These are phyloP conservation scores for Trichoderma sp. DNA, from an alignment of 2,329 filamentous ascomycete genomes.

Conservation along the genomic window DNA sequence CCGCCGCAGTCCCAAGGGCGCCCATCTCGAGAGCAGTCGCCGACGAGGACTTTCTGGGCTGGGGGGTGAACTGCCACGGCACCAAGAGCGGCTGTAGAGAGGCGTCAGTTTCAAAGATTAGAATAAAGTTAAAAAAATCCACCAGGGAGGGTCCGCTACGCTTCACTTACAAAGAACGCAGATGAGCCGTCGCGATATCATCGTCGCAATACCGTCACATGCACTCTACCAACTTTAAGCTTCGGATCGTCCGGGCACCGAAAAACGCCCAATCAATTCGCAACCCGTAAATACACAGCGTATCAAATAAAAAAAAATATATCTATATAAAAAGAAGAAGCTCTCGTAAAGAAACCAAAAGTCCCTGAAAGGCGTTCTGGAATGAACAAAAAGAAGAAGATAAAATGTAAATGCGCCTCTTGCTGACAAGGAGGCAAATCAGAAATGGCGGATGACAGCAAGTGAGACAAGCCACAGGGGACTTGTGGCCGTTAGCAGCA, in stretches of 20 bases:
- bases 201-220: background rate
- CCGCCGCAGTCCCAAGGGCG: background rate
- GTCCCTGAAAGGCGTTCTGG: too few species aligned
- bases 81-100: background rate
- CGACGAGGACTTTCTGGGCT: background rate
- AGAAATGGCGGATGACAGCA: background rate
- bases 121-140: too few species aligned
- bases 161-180: background rate
- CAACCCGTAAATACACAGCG: background rate
- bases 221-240: background rate
- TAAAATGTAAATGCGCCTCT: background rate
- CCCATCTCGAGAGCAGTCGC: background rate
- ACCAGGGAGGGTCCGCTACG: too few species aligned
- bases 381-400: background rate
- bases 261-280: background rate
- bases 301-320: background rate
- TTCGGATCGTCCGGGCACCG: background rate
- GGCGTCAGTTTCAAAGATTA: too few species aligned
- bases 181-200: background rate
- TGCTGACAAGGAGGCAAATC: background rate
- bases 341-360: background rate
- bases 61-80: background rate
- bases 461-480: constrained; percentile 6
- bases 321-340: background rate
- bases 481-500: background rate